A percentile compares a stretch with the other conserved stretches of the same genome.
Evolutionary conservation across 768 basidiomycete genomes (phyloP).

Genomic region (Exidia glandulosa): DNA sequence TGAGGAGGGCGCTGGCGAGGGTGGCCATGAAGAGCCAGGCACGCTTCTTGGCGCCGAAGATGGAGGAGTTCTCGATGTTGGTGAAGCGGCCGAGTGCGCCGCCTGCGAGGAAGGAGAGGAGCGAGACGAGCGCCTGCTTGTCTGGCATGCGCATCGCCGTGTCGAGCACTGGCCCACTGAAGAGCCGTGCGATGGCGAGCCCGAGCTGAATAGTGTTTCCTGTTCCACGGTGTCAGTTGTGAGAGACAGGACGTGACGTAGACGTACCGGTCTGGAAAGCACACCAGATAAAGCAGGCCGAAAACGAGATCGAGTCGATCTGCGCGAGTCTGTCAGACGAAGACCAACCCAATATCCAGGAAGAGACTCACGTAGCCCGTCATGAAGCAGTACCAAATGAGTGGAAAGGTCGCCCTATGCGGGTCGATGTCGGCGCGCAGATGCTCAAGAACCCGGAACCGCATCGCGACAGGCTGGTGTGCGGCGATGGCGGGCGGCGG

Average conservation of each 20-base stretch:
- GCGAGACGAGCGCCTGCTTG: conserved; percentile 72
- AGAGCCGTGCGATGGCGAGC: conserved; percentile 74
- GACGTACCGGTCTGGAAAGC: conserved; percentile 79
- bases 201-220: conserved; percentile 46
- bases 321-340: neutral
- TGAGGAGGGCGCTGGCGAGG: conserved; percentile 62
- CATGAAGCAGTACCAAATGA: conserved; percentile 11
- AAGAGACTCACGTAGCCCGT: conserved; percentile 11
- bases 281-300: conserved; percentile 75
- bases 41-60: conserved; percentile 56
- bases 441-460: conserved; percentile 1
- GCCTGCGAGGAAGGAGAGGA: conserved; percentile 65
- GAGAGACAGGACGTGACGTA: conserved; percentile 1
- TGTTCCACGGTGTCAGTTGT: conserved; percentile 1
- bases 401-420: conserved; percentile 1
- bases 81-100: conserved; percentile 72
- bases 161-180: conserved; percentile 29
- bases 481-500: neutral
- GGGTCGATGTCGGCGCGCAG: conserved; percentile 6
- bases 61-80: conserved; percentile 17
- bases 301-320: conserved; percentile 55
- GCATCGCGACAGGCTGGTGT: neutral
- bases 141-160: conserved; percentile 66
- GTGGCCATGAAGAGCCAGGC: conserved; percentile 65
- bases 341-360: neutral